Conservation (phyloP, 2,329 filamentous ascomycete genomes). For the Aspergillus neoniger region DNA sequence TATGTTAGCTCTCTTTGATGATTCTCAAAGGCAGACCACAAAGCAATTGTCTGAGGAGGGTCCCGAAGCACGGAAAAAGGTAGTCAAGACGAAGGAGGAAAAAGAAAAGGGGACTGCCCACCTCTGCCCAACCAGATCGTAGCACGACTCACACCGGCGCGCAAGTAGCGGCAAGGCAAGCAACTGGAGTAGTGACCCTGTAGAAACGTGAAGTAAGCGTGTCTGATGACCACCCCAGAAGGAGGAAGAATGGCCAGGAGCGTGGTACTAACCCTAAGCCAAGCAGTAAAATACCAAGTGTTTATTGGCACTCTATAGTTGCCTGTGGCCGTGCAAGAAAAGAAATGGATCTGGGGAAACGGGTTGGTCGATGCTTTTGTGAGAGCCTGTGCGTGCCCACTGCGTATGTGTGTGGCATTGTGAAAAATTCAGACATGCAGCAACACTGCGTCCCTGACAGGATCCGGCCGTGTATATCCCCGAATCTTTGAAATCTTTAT, state of each 20-base stretch:
- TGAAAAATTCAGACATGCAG: conserved; percentile 17
- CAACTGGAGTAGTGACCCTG: background rate
- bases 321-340: conserved; percentile 20
- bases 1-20: conserved; percentile 16
- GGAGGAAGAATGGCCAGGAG: conserved; percentile 8
- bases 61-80: conserved; percentile 2
- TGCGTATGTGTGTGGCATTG: conserved; percentile 27
- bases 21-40: conserved; percentile 13
- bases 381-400: conserved; percentile 24
- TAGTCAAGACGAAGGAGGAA: conserved; percentile 7
- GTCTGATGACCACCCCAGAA: conserved; percentile 18
- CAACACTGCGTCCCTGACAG: conserved; percentile 21
- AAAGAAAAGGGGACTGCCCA: conserved; percentile 12
- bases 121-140: conserved; percentile 10
- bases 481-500: conserved; percentile 8
- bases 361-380: conserved; percentile 29
- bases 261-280: conserved; percentile 12
- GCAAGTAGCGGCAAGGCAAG: conserved; percentile 4
- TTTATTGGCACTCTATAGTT: conserved; percentile 19
- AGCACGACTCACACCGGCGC: conserved; percentile 13
- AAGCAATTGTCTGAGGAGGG: conserved; percentile 16
- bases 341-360: conserved; percentile 32
- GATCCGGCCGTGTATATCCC: conserved; percentile 16
- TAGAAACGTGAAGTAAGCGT: background rate
- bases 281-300: conserved; percentile 8